Base-by-base conservation (phyloP, 768 basidiomycete species). In the Saitozyma sp. region DNA sequence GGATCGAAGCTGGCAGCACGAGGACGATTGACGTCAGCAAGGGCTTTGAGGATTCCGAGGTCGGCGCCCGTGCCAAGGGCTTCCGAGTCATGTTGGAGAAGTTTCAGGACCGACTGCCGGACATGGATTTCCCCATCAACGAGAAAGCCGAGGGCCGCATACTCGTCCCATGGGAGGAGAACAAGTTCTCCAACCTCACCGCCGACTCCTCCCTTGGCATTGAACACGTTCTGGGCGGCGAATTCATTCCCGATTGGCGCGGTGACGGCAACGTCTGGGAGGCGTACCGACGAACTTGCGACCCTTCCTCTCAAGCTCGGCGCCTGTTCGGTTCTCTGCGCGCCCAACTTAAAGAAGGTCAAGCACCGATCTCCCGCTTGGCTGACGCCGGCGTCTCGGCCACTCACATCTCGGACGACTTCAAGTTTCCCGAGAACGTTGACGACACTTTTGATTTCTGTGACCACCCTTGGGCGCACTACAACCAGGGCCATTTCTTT, bases 111-210 rank as follows among this genome's bases (percentile, higher is more conserved):
- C 83, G 83, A 71, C 84, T 98, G 5, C 94, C 95, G 11, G 87
- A 98, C 81, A 88, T 99, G 88, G 89, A 96, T 70, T 87, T 99
- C 67, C 86, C 96, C 0, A 86, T 99, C 80, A 98, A 97, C 70
- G 87, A 90, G 20, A 90, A 89, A 80, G 89, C 93, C 0, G 96
- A 98, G 80, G 91, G 95, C 10, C 88, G 96, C 14, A 86, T 99
- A 8, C 83, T 99, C 13, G 88, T 95, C 6, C 90, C 92, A 48
- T 96, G 93, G 92, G 92, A 95, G 75, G 86, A 90, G 69, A 83
- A 83, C n/a, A 75, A 81, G 45, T 87, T 85, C 71, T 85, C 89
- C 7, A 94, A 93, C 74, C 78, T 87, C 52, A 90, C 92, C 0
- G 77, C 76, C 37, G 78, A 79, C 56, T 74, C 76, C 51, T 65